phyloP scores from a whole-genome alignment of 2,329 filamentous ascomycete genomes.

The Aspergillus neotritici region DNA sequence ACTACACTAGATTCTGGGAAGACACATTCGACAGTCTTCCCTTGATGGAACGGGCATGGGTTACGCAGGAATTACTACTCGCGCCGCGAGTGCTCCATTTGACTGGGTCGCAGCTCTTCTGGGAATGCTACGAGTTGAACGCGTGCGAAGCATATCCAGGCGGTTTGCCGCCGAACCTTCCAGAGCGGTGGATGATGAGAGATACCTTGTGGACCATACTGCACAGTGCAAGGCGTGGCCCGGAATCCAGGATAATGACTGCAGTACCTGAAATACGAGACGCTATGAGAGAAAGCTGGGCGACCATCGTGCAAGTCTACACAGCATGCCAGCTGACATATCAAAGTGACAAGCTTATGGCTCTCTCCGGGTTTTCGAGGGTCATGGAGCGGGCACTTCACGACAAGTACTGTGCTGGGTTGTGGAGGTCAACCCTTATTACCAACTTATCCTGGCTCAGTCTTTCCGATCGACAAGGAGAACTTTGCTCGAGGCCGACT shows the following conservation, averaged over 20 bases:
- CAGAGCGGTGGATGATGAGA: background rate
- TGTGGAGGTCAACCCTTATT: background rate
- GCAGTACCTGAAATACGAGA: background rate
- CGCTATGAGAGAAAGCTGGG: background rate
- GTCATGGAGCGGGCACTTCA: background rate
- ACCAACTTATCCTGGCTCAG: background rate
- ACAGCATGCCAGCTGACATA: background rate
- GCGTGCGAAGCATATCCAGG: background rate
- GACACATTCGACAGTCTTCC: background rate
- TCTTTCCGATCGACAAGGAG: background rate
- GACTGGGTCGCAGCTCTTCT: background rate
- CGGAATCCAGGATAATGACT: background rate
- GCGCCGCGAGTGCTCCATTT: background rate
- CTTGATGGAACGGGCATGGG: background rate
- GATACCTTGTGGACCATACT: background rate
- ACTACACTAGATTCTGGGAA: background rate
- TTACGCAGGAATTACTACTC: background rate
- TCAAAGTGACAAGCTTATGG: background rate
- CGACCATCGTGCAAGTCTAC: background rate
- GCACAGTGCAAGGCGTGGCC: background rate
- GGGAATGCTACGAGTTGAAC: background rate
- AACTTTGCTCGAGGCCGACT: background rate
- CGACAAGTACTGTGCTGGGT: background rate
- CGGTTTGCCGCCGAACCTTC: background rate
- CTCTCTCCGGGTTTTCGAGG: background rate